A percentile compares a stretch with the other conserved stretches of the same genome.
Evolutionary conservation across 202 grass and related monocot genomes (phyloP).

Genomic region (Carex arenaria): DNA sequence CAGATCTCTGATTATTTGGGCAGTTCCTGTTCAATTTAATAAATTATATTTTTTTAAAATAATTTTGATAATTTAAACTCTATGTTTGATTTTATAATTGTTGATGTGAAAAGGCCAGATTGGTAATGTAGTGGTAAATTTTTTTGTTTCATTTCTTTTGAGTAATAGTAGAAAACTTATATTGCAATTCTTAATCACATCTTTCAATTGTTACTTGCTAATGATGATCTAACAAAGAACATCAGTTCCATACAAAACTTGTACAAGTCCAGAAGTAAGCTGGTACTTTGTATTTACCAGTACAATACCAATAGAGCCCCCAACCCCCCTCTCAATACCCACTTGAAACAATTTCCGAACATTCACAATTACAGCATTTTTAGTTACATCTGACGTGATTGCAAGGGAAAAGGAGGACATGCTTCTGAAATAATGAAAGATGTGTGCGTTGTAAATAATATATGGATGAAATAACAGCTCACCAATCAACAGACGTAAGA

Average conservation of each 20-base stretch:
- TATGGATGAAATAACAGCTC: constrained; percentile 4
- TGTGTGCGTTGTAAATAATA: neutral
- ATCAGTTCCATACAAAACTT: neutral
- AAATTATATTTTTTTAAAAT: neutral
- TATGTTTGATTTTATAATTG: constrained; percentile 1
- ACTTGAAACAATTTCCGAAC: neutral
- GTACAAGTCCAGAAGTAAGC: neutral
- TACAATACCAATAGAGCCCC: neutral
- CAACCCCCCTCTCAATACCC: no score
- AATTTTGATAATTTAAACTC: neutral
- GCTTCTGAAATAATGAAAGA: neutral
- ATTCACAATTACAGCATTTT: neutral
- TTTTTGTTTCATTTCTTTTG: neutral
- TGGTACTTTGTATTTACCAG: neutral
- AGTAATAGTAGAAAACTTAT: neutral
- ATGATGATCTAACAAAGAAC: neutral
- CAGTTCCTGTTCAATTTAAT: constrained; percentile 44
- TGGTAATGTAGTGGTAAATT: neutral
- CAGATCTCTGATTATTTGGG: constrained; percentile 41
- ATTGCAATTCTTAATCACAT: neutral
- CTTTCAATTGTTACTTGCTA: neutral
- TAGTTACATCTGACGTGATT: neutral
- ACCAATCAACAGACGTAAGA: constrained; percentile 50
- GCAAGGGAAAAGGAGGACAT: neutral
- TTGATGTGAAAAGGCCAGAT: neutral